A percentile compares a stretch with the other conserved stretches of the same genome.
Conservation (phyloP, 495 filamentous ascomycete species). For the Aspergillus asperescens region DNA sequence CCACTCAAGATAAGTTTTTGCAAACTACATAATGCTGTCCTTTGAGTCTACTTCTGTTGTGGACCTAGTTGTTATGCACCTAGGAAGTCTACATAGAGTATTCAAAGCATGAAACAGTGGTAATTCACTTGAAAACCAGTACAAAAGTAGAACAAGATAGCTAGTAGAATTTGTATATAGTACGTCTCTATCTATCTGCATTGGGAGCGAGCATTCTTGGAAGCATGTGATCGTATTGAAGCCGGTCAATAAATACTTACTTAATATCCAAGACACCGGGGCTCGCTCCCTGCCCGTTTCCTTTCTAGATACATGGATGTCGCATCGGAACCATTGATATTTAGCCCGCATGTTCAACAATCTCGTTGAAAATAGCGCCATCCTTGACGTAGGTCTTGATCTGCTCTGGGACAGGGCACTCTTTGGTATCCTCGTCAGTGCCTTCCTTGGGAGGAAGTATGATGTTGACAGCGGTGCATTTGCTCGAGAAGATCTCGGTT, state of each 20-base stretch:
- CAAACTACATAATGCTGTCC: too few species aligned
- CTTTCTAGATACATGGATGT: neutral
- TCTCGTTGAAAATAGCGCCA: conserved; percentile 74
- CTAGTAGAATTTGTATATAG: neutral
- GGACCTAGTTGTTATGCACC: too few species aligned
- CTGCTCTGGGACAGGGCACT: conserved; percentile 84
- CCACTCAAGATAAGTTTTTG: too few species aligned
- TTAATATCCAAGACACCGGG: conserved; percentile 1
- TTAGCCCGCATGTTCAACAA: conserved; percentile 81
- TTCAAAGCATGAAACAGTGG: too few species aligned
- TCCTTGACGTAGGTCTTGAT: conserved; percentile 74
- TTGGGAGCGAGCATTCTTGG: neutral
- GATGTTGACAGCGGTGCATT: conserved; percentile 77
- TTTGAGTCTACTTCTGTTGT: too few species aligned
- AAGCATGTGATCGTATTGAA: too few species aligned
- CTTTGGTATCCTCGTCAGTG: conserved; percentile 70
- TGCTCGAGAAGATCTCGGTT: conserved; percentile 83
- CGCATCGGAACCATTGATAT: neutral
- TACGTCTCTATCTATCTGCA: neutral
- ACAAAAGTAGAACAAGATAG: too few species aligned
- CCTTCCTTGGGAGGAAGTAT: conserved; percentile 60
- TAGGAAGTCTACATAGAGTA: too few species aligned
- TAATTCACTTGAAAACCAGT: too few species aligned
- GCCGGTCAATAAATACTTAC: too few species aligned
- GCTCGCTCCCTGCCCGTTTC: neutral